A percentile compares a stretch with the other conserved stretches of the same genome.
These are phyloP conservation scores for Aspergillus coremiiformis DNA, from an alignment of 495 filamentous ascomycete species.

Conservation along the genomic window DNA sequence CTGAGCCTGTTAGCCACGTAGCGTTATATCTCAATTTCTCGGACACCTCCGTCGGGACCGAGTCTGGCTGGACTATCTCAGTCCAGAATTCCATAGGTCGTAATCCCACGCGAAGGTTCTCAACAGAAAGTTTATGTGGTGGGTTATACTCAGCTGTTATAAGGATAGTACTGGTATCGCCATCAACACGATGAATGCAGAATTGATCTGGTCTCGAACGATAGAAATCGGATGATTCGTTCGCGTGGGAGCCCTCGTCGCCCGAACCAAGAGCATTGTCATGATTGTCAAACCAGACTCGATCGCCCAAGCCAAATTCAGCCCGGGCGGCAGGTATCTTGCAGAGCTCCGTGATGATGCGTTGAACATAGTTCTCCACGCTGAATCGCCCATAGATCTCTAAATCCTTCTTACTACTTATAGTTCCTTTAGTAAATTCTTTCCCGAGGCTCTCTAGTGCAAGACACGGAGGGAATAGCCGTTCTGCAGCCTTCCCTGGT, in stretches of 20 bases:
- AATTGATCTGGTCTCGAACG: conserved; percentile 17
- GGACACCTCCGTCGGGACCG: conserved; percentile 8
- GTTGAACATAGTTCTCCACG: conserved; percentile 25
- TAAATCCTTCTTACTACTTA: conserved; percentile 27
- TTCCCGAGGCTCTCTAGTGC: conserved; percentile 11
- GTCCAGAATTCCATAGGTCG: conserved; percentile 21
- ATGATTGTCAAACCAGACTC: conserved; percentile 26
- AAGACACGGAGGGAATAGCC: conserved; percentile 10
- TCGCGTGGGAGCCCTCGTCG: not conserved
- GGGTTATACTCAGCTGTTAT: conserved; percentile 32
- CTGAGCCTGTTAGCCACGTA: not conserved
- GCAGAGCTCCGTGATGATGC: conserved; percentile 24
- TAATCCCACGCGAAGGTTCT: conserved; percentile 24
- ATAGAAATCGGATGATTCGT: conserved; percentile 2
- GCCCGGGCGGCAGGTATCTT: conserved; percentile 23
- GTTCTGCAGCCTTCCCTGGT: conserved; percentile 5
- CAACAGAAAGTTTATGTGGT: conserved; percentile 29
- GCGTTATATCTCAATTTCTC: conserved; percentile 11
- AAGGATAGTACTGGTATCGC: conserved; percentile 17
- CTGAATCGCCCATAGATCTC: conserved; percentile 24
- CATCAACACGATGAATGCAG: conserved; percentile 20
- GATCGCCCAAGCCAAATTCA: conserved; percentile 19
- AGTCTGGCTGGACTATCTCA: conserved; percentile 12
- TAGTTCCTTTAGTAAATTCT: conserved; percentile 10
- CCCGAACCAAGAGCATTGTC: conserved; percentile 18